Evolutionary conservation across 331 rosid genomes (phyloP), one percentile per base, ranked within the genome.

Genomic region (Ulmus americana): DNA sequence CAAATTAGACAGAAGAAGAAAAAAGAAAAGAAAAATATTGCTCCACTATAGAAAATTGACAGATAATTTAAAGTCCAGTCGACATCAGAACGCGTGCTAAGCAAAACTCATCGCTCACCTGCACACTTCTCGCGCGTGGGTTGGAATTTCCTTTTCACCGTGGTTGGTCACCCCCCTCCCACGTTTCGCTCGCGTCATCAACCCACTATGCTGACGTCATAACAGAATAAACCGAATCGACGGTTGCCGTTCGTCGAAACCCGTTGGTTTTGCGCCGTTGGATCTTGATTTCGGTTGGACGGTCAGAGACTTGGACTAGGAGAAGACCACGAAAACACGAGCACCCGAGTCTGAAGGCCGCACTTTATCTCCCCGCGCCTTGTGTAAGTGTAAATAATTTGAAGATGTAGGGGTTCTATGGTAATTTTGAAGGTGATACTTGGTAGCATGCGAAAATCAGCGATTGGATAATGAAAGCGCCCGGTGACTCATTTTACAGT

Each of bases 71-170:
- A 35, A 56, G 14, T 38, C 18, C 18, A 38, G 43, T 56, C 61
- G 15, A 15, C 15, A 35, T 6, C 20, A 35, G 13, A 7, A 56
- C 44, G 61, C 44, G 61, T 56, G 61, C 0, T 3, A 55, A 55
- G 1, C 3, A 22, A 20, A 44, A 44, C 47, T 44, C 47, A 3
- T 44, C 11, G 47, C 8, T 6, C 47, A 1, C 47, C 10, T 28
- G 35, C 38, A 22, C 65, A 20, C 59, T 0, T 28, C 50, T 5
- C 49, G 52, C 48, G 76, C 58, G 73, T 61, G 75, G 51, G 74
- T 58, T 76, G 55, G 12, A 55, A 41, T 50, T 28, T 80, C 81
- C 47, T 75, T 76, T 65, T 72, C 79, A 55, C 39, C 62, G 40
- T 28, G 76, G 81, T 72, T 22, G 81, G 81, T 67, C 42, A 41